Base-by-base conservation (phyloP, 2,329 filamentous ascomycete species). In the Malbranchea zuffiana region DNA sequence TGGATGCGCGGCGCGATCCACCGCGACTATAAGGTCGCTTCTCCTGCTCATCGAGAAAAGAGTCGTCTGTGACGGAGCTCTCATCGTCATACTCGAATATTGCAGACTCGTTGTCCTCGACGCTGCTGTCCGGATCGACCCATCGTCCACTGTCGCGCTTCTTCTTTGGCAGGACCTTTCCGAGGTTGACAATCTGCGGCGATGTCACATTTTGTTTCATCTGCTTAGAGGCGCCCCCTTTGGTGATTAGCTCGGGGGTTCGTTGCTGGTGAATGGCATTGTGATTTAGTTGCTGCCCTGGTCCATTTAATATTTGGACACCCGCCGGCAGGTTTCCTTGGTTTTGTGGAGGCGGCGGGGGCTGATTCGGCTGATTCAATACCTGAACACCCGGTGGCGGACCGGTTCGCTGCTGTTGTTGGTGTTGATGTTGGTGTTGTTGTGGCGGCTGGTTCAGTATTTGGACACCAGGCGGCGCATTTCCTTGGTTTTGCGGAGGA, bases 101-200 rank as follows among this genome's bases (percentile, higher is more conserved):
- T 24, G 46, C 39, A 1, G 52, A 54, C 12, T 54, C 51, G 12
- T 54, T 52, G 18, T 56, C 52, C n/a, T 47, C 52, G 16, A 48
- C 42, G 25, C 52, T 56, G 37, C 45, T 48, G 2, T 40, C 45
- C 12, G 44, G 45, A 4, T 46, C 46, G 25, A 40, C 34, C 44
- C 37, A 51, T 19, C 31, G 34, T n/a, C 44, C 29, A 18, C 37
- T 32, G 8, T 32, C 27, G 24, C 18, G 17, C n/a, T 34, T 37
- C 8, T 47, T 26, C 4, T 42, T 38, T 6, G 34, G 18, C 3
- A 37, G 35, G 16, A 21, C 27, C 17, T 35, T 44, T 15, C 42
- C 35, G 6, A 38, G 26, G 13, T 40, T 38, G 10, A 45, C 37
- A 19, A 49, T 41, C 35, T 45, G 40, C 1, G 42, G 40, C 2